Conservation (phyloP, 305 asterid species). For the Solanum chacoense region DNA sequence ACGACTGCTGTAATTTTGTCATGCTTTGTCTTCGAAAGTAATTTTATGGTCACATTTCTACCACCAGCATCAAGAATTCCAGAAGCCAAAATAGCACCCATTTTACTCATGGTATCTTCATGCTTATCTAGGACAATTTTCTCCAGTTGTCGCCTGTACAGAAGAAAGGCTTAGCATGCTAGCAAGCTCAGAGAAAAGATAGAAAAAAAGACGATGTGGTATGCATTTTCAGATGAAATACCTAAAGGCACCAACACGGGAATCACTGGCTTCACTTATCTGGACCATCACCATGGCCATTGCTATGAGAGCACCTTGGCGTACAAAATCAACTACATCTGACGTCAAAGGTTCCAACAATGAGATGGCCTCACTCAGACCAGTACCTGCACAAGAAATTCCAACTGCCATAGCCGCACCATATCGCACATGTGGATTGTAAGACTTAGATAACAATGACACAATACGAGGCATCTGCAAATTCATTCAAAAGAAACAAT, state of each 20-base stretch:
- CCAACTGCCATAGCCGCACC: conserved; percentile 99
- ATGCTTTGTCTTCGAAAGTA: conserved; percentile 79
- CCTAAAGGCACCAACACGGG: conserved; percentile 97
- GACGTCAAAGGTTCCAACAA: conserved; percentile 93
- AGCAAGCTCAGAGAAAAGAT: neutral
- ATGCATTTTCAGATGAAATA: conserved; percentile 12
- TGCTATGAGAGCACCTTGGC: conserved; percentile 99
- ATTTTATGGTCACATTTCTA: conserved; percentile 75
- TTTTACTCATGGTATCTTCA: conserved; percentile 99
- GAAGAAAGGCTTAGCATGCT: neutral
- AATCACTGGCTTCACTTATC: conserved; percentile 87
- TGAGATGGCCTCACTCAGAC: conserved; percentile 97
- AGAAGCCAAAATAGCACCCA: conserved; percentile 98
- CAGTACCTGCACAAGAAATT: conserved; percentile 98
- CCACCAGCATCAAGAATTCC: conserved; percentile 97
- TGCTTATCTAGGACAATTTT: conserved; percentile 91
- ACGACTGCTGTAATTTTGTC: conserved; percentile 86
- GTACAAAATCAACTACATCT: conserved; percentile 91
- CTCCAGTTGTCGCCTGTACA: conserved; percentile 82
- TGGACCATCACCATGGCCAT: conserved; percentile 99
- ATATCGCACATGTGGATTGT: conserved; percentile 91
- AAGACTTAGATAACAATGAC: conserved; percentile 73
- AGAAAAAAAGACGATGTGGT: neutral
- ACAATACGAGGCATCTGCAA: conserved; percentile 85
- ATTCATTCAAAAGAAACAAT: conserved; percentile 10